Evolutionary conservation across 306 rosid genomes (phyloP).

Genomic region (Lathyrus sativus): DNA sequence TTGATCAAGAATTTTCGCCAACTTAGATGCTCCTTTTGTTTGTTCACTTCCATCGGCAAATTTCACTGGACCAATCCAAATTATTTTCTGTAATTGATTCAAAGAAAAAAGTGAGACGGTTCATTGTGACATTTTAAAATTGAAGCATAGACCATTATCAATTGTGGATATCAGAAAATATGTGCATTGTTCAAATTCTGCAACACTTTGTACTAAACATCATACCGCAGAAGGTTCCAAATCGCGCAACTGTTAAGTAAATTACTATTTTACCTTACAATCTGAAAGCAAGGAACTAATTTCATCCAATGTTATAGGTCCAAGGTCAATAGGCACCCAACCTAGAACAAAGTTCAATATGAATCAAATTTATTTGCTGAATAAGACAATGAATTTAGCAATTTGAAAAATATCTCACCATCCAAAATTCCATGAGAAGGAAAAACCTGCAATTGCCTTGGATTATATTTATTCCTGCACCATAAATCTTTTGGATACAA

Average conservation of each 20-base stretch:
- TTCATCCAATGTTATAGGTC: constrained; percentile 71
- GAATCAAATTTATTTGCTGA: constrained; percentile 27
- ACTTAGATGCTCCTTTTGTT: constrained; percentile 56
- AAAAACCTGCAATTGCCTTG: constrained; percentile 56
- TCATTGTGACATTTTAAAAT: too few relatives aligned
- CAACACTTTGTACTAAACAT: background rate
- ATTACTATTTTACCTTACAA: constrained; percentile 58
- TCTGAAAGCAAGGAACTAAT: constrained; percentile 57
- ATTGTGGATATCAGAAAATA: background rate
- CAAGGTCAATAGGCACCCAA: constrained; percentile 86
- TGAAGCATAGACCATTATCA: background rate
- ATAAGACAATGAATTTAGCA: constrained; percentile 10
- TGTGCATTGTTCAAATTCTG: background rate
- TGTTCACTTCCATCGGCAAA: constrained; percentile 46
- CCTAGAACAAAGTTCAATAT: constrained; percentile 47
- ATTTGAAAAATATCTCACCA: constrained; percentile 55
- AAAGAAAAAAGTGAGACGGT: too few relatives aligned
- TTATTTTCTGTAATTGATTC: constrained; percentile 56
- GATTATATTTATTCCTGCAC: constrained; percentile 61
- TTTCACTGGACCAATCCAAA: constrained; percentile 87
- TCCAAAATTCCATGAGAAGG: constrained; percentile 61
- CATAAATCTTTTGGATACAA: constrained; percentile 78
- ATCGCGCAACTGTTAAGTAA: background rate
- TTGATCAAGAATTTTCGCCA: constrained; percentile 65
- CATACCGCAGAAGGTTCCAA: background rate